phyloP scores from a whole-genome alignment of 78 protist species.

The Trichosphaerium sp. region DNA sequence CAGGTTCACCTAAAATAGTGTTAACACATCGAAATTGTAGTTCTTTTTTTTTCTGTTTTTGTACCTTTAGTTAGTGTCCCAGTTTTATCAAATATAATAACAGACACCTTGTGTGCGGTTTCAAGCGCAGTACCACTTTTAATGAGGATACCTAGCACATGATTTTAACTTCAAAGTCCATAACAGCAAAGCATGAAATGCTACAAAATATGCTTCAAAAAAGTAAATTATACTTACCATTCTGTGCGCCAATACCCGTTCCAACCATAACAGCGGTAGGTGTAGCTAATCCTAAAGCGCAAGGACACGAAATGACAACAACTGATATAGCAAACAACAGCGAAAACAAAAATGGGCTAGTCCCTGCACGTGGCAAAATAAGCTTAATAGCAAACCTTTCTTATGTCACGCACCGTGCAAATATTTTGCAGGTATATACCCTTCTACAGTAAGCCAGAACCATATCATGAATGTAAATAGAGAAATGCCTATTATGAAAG shows the following conservation, averaged over 20 bases:
- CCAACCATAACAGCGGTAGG: slow-evolving; percentile 93
- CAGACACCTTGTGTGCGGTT: slow-evolving; percentile 29
- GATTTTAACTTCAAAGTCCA: too few relatives aligned
- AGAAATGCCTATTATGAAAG: slow-evolving; percentile 65
- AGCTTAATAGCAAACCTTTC: slow-evolving; percentile 7
- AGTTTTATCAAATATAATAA: slow-evolving; percentile 79
- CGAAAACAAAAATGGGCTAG: slow-evolving; percentile 39
- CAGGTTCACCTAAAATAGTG: too few relatives aligned
- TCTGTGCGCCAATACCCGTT: slow-evolving; percentile 70
- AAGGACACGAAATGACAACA: slow-evolving; percentile 88
- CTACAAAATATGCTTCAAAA: too few relatives aligned
- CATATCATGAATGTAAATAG: slow-evolving; percentile 59
- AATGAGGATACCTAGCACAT: slow-evolving; percentile 64
- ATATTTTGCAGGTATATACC: neutral
- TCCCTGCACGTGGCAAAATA: neutral
- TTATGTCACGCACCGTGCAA: neutral
- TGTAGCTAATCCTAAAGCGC: slow-evolving; percentile 86
- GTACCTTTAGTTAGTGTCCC: slow-evolving; percentile 87
- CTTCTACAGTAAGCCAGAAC: slow-evolving; percentile 9
- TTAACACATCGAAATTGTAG: neutral
- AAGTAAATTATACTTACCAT: too few relatives aligned
- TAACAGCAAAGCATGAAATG: too few relatives aligned
- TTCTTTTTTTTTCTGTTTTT: too few relatives aligned
- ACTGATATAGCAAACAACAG: slow-evolving; percentile 61
- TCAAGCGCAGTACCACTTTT: slow-evolving; percentile 77